Evolutionary conservation across 345 rosid species (phyloP), one percentile per base, ranked within the genome.

Genomic region (Diplotaxis tenuifolia): DNA sequence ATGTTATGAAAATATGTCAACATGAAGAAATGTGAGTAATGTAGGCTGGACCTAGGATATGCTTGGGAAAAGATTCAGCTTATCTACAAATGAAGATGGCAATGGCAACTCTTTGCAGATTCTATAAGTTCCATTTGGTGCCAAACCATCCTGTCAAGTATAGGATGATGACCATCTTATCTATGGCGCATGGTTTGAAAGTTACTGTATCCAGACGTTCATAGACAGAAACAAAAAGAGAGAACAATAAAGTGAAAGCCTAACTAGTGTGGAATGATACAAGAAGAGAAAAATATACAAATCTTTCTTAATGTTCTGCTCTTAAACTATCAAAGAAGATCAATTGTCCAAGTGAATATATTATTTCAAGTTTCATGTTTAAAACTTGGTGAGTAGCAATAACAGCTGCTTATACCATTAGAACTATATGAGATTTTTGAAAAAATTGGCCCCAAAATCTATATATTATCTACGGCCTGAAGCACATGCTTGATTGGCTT

Each of bases 61-160:
- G 98, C 74, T 86, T 91, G 0, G 98, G 98, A 6, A 94, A 94
- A 61, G 98, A 94, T 87, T 94, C 98, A 4, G 98, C 97, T 53
- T 94, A 89, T 79, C 90, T 91, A 34, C 98, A 94, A 79, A 94
- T 91, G 95, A 94, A 91, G 85, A 89, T 91, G 97, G 83, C 93
- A 14, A 79, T 94, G 60, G 93, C 97, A 29, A 82, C 91, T 40
- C 72, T 91, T 67, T 88, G 96, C 72, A 82, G 98, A 67, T 91
- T 88, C 79, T 94, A 82, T 61, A 82, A 82, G 29, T 94, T 91
- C 78, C 81, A 68, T 68, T 74, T 94, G 86, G 87, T 86, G 61
- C 88, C 92, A 7, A 72, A 84, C 70, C 96, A 94, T 81, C 91
- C 83, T 4, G 96, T 94, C 67, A 82, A 87, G 80, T 91, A 94